Percentiles rank a stretch among this genome's conserved stretches.
phyloP scores from a whole-genome alignment of 2,329 filamentous ascomycete species.

The Emericellopsis atlantica region DNA sequence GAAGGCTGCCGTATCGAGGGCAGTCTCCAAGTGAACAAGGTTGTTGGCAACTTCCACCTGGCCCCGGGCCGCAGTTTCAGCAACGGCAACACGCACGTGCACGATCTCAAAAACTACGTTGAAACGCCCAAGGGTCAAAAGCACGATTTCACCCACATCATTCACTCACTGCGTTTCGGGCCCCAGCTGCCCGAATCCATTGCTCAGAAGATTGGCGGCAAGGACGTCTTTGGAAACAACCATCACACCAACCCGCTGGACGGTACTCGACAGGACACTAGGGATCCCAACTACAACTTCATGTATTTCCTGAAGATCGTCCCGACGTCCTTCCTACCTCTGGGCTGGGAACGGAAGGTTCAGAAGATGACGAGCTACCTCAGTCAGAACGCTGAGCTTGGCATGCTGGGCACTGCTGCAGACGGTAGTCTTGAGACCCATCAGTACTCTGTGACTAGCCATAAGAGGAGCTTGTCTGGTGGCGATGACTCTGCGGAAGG shows the following conservation, averaged over 20 bases:
- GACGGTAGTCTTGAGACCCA: conserved; percentile 90
- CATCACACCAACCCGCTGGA: conserved; percentile 92
- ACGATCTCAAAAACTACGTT: conserved; percentile 94
- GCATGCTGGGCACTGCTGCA: conserved; percentile 50
- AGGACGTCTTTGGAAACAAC: conserved; percentile 59
- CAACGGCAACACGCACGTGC: conserved; percentile 92
- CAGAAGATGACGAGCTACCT: conserved; percentile 14
- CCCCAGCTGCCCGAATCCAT: conserved; percentile 73
- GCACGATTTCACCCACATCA: conserved; percentile 80
- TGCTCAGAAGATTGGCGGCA: conserved; percentile 40
- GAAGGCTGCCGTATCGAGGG: conserved; percentile 96
- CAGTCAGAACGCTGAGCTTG: conserved; percentile 49
- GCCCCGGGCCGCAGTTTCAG: conserved; percentile 93
- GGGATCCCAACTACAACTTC: conserved; percentile 81
- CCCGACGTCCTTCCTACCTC: conserved; percentile 82
- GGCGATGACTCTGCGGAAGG: conserved; percentile 78
- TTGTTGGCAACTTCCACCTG: conserved; percentile 96
- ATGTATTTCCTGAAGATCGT: conserved; percentile 99
- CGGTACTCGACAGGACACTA: conserved; percentile 59
- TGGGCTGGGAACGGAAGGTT: conserved; percentile 66
- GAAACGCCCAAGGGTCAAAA: conserved; percentile 52
- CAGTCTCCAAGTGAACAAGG: conserved; percentile 89
- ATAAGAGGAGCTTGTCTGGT: conserved; percentile 77
- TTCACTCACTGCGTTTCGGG: conserved; percentile 86
- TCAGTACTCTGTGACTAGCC: conserved; percentile 95